Evolutionary conservation across 176 grass and related monocot species (phyloP).

Genomic region (Eleusine coracana): DNA sequence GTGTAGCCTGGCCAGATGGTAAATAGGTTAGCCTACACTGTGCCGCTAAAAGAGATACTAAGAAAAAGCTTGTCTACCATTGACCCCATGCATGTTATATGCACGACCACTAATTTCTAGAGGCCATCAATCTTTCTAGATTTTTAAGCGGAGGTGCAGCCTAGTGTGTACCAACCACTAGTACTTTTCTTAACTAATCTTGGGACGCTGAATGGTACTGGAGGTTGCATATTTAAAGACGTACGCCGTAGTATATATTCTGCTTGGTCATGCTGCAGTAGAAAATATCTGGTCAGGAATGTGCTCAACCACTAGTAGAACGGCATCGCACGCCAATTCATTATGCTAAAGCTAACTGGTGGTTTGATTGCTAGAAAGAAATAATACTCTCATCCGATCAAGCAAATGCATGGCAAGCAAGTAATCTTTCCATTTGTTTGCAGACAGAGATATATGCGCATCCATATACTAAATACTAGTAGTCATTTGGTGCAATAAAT

Average conservation of each 20-base stretch:
- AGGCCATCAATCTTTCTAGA: slow-evolving; percentile 15
- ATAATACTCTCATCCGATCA: background rate
- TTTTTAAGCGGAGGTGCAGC: slow-evolving; percentile 21
- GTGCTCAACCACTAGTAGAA: slow-evolving; percentile 34
- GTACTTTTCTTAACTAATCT: slow-evolving; percentile 6
- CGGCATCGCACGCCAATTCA: slow-evolving; percentile 23
- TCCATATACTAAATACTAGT: background rate
- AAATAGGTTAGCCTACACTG: background rate
- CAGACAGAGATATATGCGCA: background rate
- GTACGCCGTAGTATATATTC: slow-evolving; percentile 11
- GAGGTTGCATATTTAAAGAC: slow-evolving; percentile 25
- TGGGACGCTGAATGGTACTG: slow-evolving; percentile 36
- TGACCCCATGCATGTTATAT: slow-evolving; percentile 9
- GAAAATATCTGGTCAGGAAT: slow-evolving; percentile 23
- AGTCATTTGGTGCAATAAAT: background rate
- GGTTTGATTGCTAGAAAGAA: background rate
- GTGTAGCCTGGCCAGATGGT: background rate
- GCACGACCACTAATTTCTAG: background rate
- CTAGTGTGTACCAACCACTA: slow-evolving; percentile 15
- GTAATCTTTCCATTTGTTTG: background rate
- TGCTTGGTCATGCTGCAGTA: background rate
- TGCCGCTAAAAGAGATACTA: background rate
- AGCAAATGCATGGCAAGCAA: background rate
- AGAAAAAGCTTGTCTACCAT: background rate
- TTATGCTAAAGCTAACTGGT: background rate